These are phyloP conservation scores for Penicillium sp. DNA, from an alignment of 2,329 filamentous ascomycete genomes.

Conservation along the genomic window DNA sequence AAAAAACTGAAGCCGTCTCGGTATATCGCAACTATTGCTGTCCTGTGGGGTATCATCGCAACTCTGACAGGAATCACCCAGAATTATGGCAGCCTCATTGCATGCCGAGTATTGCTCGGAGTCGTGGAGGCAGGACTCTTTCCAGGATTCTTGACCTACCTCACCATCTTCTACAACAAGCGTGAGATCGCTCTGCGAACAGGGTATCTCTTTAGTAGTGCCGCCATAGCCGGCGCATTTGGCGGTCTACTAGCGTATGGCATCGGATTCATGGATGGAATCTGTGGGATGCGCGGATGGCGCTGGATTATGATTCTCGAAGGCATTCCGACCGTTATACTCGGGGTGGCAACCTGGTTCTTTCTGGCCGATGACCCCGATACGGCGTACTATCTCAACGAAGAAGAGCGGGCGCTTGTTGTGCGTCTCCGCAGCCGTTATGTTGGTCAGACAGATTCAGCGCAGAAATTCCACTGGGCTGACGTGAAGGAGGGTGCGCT, in stretches of 20 bases:
- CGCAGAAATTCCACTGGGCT: conserved; percentile 57
- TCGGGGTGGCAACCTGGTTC: conserved; percentile 58
- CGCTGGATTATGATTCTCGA: conserved; percentile 66
- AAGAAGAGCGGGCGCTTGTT: conserved; percentile 62
- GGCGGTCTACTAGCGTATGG: conserved; percentile 73
- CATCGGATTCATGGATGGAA: conserved; percentile 71
- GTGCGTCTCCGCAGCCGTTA: conserved; percentile 52
- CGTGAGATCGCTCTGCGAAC: conserved; percentile 71
- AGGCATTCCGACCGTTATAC: conserved; percentile 58
- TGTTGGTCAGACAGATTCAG: conserved; percentile 50
- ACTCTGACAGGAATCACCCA: conserved; percentile 64
- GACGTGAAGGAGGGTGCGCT: conserved; percentile 68
- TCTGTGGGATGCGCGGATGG: conserved; percentile 67
- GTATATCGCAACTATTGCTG: conserved; percentile 59
- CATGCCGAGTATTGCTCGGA: conserved; percentile 68
- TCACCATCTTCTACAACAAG: conserved; percentile 76
- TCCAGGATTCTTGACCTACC: conserved; percentile 66
- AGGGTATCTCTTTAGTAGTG: conserved; percentile 66
- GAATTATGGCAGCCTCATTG: conserved; percentile 65
- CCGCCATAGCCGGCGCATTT: conserved; percentile 70
- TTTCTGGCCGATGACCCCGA: conserved; percentile 67
- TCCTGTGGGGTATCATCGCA: conserved; percentile 55
- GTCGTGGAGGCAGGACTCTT: conserved; percentile 70
- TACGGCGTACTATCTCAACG: conserved; percentile 61
- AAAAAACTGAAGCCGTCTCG: conserved; percentile 63